Evolutionary conservation across 1,139 yeast species (phyloP).

Genomic region (Hemisphaericaspora lyxosophila): DNA sequence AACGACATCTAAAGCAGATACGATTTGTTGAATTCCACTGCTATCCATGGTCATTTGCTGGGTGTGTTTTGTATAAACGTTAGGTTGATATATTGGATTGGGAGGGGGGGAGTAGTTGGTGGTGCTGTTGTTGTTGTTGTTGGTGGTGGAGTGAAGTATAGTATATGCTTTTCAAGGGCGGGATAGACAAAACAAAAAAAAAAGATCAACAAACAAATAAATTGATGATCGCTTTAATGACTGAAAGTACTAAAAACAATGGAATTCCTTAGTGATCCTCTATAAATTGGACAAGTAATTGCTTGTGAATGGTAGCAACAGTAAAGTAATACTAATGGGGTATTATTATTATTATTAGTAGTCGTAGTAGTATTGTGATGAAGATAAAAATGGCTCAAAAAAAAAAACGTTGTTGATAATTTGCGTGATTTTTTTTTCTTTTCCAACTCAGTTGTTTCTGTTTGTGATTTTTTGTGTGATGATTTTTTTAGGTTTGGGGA

Average conservation of each 20-base stretch:
- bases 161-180: background rate
- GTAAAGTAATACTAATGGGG: background rate
- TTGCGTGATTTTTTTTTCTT: slow-evolving; percentile 1
- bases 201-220: background rate
- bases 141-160: background rate
- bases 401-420: background rate
- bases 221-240: background rate
- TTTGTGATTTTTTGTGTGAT: no score
- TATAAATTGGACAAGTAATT: background rate
- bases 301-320: background rate
- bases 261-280: background rate
- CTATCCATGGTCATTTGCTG: slow-evolving; percentile 54
- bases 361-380: no score
- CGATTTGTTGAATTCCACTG: slow-evolving; percentile 65
- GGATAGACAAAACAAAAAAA: background rate
- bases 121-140: background rate
- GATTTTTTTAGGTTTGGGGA: no score
- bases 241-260: background rate
- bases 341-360: no score
- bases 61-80: background rate
- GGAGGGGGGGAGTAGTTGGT: background rate
- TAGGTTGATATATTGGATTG: background rate
- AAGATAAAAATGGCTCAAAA: background rate
- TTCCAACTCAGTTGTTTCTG: background rate
- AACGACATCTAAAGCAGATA: slow-evolving; percentile 74